Conservation (phyloP, 1,284 basidiomycete genomes). For the Leccinum pachyderme region DNA sequence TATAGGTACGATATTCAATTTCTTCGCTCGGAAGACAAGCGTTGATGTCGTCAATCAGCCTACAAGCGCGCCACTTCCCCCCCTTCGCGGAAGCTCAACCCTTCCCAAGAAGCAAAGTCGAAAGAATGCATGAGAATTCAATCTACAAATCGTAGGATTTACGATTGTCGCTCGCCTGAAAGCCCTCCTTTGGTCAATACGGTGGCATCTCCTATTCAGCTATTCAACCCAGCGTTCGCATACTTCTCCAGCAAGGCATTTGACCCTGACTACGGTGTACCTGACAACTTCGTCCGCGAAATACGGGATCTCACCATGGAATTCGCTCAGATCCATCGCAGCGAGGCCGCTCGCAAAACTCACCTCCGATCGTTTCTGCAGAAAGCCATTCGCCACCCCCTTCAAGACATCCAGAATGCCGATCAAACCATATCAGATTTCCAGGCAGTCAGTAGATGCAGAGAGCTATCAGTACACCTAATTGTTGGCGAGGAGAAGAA, state of each 20-base stretch:
- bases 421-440: not conserved
- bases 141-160: not conserved
- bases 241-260: conserved; percentile 18
- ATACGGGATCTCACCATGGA: not conserved
- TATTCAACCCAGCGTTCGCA: conserved; percentile 16
- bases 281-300: not conserved
- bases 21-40: not conserved
- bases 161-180: not conserved
- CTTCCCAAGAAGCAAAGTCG: conserved; percentile 6
- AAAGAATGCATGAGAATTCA: not conserved
- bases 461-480: not conserved
- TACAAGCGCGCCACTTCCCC: not conserved
- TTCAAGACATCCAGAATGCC: not conserved
- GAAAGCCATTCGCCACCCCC: not conserved
- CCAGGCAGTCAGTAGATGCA: accelerated
- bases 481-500: conserved; percentile 10
- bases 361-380: not conserved
- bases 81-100: not conserved
- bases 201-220: conserved; percentile 9
- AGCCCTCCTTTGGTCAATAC: not conserved
- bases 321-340: conserved; percentile 7
- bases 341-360: not conserved
- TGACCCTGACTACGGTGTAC: conserved; percentile 4
- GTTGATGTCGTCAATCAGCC: not conserved
- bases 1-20: not conserved